Evolutionary conservation across 495 filamentous ascomycete species (phyloP).

Genomic region (Talaromyces borbonicus): DNA sequence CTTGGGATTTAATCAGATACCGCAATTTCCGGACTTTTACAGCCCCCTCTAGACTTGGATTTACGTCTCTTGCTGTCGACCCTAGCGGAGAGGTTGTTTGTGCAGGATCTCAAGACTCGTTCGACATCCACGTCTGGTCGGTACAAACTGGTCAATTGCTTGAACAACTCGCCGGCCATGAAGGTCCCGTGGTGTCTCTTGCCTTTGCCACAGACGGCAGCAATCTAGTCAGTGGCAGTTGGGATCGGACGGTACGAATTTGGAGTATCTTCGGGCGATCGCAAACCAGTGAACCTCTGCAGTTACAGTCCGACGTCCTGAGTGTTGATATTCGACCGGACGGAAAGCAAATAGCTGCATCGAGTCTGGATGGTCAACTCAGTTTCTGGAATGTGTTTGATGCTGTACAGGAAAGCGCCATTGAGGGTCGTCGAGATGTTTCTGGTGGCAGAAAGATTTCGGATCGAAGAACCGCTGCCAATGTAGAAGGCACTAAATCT

Average conservation of each 20-base stretch:
- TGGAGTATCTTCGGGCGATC: slow-evolving; percentile 92
- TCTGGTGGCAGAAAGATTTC: slow-evolving; percentile 82
- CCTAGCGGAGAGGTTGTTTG: slow-evolving; percentile 93
- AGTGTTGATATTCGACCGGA: slow-evolving; percentile 83
- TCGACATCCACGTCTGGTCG: slow-evolving; percentile 96
- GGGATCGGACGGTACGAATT: slow-evolving; percentile 88
- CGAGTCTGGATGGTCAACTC: slow-evolving; percentile 85
- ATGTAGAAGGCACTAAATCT: slow-evolving; percentile 75
- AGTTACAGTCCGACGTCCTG: slow-evolving; percentile 81
- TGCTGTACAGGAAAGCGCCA: slow-evolving; percentile 65
- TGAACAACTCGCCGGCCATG: slow-evolving; percentile 83
- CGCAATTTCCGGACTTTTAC: slow-evolving; percentile 96
- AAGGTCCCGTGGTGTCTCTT: slow-evolving; percentile 80
- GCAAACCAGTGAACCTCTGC: slow-evolving; percentile 88
- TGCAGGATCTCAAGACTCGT: slow-evolving; percentile 88
- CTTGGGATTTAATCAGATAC: slow-evolving; percentile 95
- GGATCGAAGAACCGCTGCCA: slow-evolving; percentile 84
- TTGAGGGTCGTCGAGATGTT: slow-evolving; percentile 85
- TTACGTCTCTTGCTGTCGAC: slow-evolving; percentile 91
- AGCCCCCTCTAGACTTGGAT: slow-evolving; percentile 80
- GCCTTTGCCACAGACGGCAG: slow-evolving; percentile 81
- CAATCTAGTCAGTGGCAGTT: slow-evolving; percentile 78
- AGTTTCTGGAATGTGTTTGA: slow-evolving; percentile 92
- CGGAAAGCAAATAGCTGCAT: slow-evolving; percentile 80
- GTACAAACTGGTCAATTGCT: slow-evolving; percentile 95